A percentile compares a stretch with the other conserved stretches of the same genome.
phyloP scores from a whole-genome alignment of 2,329 filamentous ascomycete genomes.

The Aspergillus phoenicis region DNA sequence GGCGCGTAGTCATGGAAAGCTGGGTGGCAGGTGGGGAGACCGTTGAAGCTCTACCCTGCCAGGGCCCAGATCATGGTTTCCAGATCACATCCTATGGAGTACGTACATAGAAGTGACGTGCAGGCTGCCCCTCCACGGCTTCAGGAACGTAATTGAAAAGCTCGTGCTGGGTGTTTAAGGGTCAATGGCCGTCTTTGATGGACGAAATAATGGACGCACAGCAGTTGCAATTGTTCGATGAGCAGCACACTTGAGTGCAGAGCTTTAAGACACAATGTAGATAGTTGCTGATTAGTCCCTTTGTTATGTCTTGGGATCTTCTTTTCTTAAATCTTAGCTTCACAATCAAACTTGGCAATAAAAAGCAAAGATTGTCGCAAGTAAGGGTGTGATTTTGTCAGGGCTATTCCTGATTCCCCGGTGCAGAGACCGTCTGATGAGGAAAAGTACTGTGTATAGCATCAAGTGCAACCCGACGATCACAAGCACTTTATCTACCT shows the following conservation, averaged over 20 bases:
- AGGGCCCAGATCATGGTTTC: not conserved
- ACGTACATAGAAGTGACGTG: conserved; percentile 9
- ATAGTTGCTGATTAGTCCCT: not conserved
- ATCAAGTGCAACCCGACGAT: not conserved
- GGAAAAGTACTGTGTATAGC: not conserved
- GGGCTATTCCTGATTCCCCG: not conserved
- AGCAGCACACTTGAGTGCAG: not conserved
- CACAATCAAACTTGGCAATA: not conserved
- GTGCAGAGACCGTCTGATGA: not conserved
- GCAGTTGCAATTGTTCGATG: too few species aligned
- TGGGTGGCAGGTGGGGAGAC: conserved; percentile 5
- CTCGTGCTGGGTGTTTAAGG: not conserved
- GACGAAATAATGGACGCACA: too few species aligned
- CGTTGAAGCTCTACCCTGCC: not conserved
- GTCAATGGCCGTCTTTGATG: not conserved
- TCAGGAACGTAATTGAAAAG: not conserved
- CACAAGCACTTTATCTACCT: not conserved
- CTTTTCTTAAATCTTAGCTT: not conserved
- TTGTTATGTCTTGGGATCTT: not conserved
- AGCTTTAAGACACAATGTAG: not conserved
- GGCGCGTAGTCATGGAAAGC: not conserved
- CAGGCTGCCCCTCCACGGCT: not conserved
- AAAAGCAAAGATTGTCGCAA: not conserved
- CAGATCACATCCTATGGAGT: not conserved
- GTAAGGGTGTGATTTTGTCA: not conserved